These are phyloP conservation scores for Coprinopsis sp. DNA, from an alignment of 768 basidiomycete species.

Conservation along the genomic window DNA sequence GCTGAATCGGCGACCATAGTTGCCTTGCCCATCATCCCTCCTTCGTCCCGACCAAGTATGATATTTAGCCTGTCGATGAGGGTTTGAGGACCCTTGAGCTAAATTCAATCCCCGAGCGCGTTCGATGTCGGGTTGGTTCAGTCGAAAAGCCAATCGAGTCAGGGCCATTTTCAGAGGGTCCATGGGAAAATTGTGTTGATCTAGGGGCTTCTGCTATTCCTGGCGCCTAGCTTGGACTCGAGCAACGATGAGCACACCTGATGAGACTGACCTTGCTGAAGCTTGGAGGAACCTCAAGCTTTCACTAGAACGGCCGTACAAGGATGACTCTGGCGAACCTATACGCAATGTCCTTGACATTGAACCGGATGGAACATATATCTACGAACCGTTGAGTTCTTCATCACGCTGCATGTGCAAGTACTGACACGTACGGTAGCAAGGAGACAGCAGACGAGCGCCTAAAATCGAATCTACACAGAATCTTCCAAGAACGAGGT, in stretches of 20 bases:
- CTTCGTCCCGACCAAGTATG: too few relatives aligned
- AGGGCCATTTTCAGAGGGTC: too few relatives aligned
- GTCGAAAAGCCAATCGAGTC: too few relatives aligned
- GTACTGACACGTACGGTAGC: constrained; percentile 28
- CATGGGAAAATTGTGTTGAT: too few relatives aligned
- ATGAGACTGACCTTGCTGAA: background rate
- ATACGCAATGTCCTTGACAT: constrained; percentile 69
- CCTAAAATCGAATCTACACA: constrained; percentile 60
- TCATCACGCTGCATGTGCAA: background rate
- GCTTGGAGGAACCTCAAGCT: constrained; percentile 57
- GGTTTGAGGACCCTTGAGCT: background rate
- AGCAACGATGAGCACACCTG: background rate
- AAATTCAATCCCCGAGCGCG: too few relatives aligned
- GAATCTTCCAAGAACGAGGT: constrained; percentile 73
- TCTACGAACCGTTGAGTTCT: constrained; percentile 65
- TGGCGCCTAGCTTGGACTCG: background rate
- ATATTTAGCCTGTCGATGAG: too few relatives aligned
- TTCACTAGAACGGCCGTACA: constrained; percentile 77
- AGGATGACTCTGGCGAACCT: constrained; percentile 63
- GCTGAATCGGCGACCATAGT: constrained; percentile 24
- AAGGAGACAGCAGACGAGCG: constrained; percentile 52
- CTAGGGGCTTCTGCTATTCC: background rate
- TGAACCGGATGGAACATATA: constrained; percentile 58
- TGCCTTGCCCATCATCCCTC: constrained; percentile 40
- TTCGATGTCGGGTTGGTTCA: too few relatives aligned